Conservation (phyloP, 805 yeast species). For the Pichia pseudocactophila region DNA sequence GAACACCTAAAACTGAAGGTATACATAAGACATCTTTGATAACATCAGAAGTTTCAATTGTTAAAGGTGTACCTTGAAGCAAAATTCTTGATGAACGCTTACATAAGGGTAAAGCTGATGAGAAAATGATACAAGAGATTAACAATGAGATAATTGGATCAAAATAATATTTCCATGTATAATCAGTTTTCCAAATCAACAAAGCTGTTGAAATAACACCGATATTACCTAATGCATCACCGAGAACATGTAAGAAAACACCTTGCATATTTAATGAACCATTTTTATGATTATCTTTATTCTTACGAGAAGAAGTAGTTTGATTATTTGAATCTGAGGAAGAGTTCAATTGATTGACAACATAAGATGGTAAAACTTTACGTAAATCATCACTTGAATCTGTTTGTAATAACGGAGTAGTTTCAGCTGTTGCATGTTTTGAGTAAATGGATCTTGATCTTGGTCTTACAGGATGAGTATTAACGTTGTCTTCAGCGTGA, state of each 20-base stretch:
- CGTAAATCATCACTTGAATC: slow-evolving; percentile 21
- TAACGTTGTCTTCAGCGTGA: not conserved
- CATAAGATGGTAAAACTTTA: slow-evolving; percentile 23
- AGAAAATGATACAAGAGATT: slow-evolving; percentile 80
- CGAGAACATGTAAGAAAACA: slow-evolving; percentile 88
- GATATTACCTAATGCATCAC: slow-evolving; percentile 91
- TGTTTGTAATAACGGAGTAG: slow-evolving; percentile 7
- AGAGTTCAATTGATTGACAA: slow-evolving; percentile 15
- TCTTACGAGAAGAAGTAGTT: slow-evolving; percentile 10
- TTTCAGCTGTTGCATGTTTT: slow-evolving; percentile 4
- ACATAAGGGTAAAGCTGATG: slow-evolving; percentile 87
- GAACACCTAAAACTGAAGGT: slow-evolving; percentile 73
- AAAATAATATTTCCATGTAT: slow-evolving; percentile 73
- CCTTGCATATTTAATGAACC: slow-evolving; percentile 96
- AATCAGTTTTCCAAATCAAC: slow-evolving; percentile 90
- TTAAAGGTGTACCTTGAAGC: slow-evolving; percentile 88
- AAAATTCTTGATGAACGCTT: slow-evolving; percentile 77
- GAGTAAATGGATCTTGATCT: slow-evolving; percentile 3
- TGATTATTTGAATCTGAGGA: slow-evolving; percentile 6
- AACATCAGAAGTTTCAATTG: slow-evolving; percentile 67
- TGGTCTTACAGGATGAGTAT: not conserved
- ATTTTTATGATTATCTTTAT: slow-evolving; percentile 12
- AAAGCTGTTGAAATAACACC: slow-evolving; percentile 89
- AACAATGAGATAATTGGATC: slow-evolving; percentile 83
- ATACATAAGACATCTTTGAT: slow-evolving; percentile 57